Evolutionary conservation across 108 stramenopile genomes (phyloP).

Genomic region (Skeletonema menzelii): DNA sequence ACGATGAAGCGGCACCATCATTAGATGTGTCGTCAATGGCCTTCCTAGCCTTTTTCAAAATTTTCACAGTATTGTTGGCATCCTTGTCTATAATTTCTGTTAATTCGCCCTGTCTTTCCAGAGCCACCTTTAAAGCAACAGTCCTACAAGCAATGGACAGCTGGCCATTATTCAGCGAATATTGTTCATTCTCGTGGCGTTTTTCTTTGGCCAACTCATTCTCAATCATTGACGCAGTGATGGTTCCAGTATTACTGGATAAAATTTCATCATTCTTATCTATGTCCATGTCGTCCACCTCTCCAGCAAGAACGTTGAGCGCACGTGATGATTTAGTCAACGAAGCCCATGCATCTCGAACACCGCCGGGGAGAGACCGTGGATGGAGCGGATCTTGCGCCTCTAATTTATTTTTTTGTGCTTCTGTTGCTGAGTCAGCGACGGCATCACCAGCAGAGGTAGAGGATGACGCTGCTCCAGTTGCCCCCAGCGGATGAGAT

Average conservation of each 20-base stretch:
- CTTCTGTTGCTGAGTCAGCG: not conserved
- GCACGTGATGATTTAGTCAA: slow-evolving; percentile 35
- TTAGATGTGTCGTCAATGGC: slow-evolving; percentile 20
- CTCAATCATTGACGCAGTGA: slow-evolving; percentile 38
- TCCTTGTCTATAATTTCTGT: slow-evolving; percentile 37
- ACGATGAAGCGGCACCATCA: slow-evolving; percentile 12
- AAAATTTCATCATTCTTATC: not conserved
- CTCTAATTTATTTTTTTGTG: slow-evolving; percentile 2
- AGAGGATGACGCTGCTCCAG: not conserved
- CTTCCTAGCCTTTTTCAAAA: slow-evolving; percentile 7
- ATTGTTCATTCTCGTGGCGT: slow-evolving; percentile 29
- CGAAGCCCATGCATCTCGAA: slow-evolving; percentile 68
- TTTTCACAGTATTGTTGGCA: slow-evolving; percentile 8
- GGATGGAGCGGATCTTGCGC: slow-evolving; percentile 41
- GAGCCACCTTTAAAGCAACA: slow-evolving; percentile 35
- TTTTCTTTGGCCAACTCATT: slow-evolving; percentile 26
- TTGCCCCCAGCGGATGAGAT: slow-evolving; percentile 33
- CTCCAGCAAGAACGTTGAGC: slow-evolving; percentile 5
- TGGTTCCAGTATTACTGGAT: not conserved
- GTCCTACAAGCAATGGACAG: slow-evolving; percentile 56
- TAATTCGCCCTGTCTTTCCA: slow-evolving; percentile 47
- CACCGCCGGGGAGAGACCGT: slow-evolving; percentile 58
- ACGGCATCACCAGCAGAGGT: not conserved
- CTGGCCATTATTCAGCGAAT: slow-evolving; percentile 59
- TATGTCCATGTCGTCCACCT: slow-evolving; percentile 17